These are phyloP conservation scores for Ceratocystis ficicola DNA, from an alignment of 2,329 filamentous ascomycete genomes.

Conservation along the genomic window DNA sequence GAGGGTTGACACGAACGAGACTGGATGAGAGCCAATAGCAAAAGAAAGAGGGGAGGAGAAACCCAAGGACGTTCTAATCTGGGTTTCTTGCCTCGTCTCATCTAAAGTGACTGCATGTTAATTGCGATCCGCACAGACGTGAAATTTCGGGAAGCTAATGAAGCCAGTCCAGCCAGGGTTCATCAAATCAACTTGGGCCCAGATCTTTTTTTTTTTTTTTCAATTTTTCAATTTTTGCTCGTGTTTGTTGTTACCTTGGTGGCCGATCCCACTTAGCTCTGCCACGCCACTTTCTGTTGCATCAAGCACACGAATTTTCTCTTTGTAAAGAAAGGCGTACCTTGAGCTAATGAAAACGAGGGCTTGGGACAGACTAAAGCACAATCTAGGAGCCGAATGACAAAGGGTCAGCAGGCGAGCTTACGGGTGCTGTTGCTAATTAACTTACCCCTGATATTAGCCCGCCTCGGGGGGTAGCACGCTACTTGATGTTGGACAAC, in stretches of 20 bases:
- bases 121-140: slow-evolving; percentile 12
- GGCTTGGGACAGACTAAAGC: neutral
- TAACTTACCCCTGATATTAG: slow-evolving; percentile 8
- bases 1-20: neutral
- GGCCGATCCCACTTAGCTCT: neutral
- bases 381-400: neutral
- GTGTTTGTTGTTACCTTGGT: neutral
- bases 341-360: no score
- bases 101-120: slow-evolving; percentile 11
- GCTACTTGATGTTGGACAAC: neutral
- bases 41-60: neutral
- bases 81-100: slow-evolving; percentile 7
- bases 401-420: neutral
- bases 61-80: neutral
- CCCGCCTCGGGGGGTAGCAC: neutral
- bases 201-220: neutral
- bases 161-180: neutral
- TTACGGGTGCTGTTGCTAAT: neutral
- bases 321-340: no score
- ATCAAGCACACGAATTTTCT: no score
- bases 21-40: neutral
- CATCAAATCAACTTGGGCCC: neutral
- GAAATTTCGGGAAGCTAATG: slow-evolving; percentile 10
- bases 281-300: no score
- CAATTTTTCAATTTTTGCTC: no score